phyloP scores from a whole-genome alignment of 371 early-diverging fungal species.

The Nematocida sp. region DNA sequence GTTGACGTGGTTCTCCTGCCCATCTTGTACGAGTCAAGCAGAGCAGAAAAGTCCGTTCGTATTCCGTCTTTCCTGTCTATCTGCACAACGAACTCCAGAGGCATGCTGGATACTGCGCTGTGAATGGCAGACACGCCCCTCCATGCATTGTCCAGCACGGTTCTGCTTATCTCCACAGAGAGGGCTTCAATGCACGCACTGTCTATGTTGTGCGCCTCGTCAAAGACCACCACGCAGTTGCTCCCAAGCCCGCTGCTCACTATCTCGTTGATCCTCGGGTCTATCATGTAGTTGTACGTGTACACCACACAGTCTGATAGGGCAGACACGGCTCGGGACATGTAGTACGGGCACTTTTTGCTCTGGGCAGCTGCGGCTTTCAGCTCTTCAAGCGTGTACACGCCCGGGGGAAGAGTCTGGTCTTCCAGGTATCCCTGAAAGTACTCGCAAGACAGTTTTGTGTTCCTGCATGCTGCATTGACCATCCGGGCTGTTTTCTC shows the following conservation, averaged over 20 bases:
- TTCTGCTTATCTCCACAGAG: slow-evolving; percentile 80
- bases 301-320: slow-evolving; percentile 92
- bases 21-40: background rate
- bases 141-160: slow-evolving; percentile 82
- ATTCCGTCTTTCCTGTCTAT: slow-evolving; percentile 22
- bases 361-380: slow-evolving; percentile 71
- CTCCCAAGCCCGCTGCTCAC: slow-evolving; percentile 79
- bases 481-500: background rate
- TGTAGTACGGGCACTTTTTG: slow-evolving; percentile 84
- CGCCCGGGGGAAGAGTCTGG: slow-evolving; percentile 65
- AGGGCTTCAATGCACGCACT: slow-evolving; percentile 82
- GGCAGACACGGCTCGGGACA: slow-evolving; percentile 75
- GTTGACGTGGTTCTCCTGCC: slow-evolving; percentile 7
- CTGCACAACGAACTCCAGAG: background rate
- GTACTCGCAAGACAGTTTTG: slow-evolving; percentile 3
- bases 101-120: background rate
- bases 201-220: slow-evolving; percentile 99
- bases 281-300: slow-evolving; percentile 94
- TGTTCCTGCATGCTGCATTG: slow-evolving; percentile 16
- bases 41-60: slow-evolving; percentile 7
- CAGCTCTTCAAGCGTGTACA: slow-evolving; percentile 88
- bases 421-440: slow-evolving; percentile 7
- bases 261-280: slow-evolving; percentile 92
- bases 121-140: slow-evolving; percentile 40
- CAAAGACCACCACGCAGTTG: slow-evolving; percentile 92